phyloP scores from a whole-genome alignment of 225 moss, liverwort and hornwort species.

The Antitrichia curtipendula region DNA sequence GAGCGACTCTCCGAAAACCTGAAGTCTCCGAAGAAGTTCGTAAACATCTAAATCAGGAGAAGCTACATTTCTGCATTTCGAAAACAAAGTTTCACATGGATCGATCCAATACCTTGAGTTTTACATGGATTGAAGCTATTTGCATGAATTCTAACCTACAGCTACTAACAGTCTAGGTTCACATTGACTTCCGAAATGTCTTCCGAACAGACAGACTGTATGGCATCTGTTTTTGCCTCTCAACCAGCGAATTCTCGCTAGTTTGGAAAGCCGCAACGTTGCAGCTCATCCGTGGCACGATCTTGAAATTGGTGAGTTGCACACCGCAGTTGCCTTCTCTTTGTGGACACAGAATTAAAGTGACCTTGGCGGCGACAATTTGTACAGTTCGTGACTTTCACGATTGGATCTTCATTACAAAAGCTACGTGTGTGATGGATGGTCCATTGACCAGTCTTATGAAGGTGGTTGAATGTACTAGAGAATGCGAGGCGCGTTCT shows the following conservation, averaged over 20 bases:
- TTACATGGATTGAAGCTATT: too few species aligned
- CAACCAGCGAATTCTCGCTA: slow-evolving; percentile 32
- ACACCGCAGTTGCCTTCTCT: not conserved
- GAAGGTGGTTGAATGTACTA: not conserved
- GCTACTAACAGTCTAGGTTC: too few species aligned
- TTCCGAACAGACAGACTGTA: too few species aligned
- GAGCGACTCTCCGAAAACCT: not conserved
- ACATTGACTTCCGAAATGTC: too few species aligned
- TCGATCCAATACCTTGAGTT: too few species aligned
- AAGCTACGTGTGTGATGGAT: not conserved
- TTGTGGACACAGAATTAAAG: not conserved
- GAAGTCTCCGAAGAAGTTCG: too few species aligned
- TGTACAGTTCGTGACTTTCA: not conserved
- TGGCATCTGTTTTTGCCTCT: not conserved
- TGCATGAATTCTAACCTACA: not conserved
- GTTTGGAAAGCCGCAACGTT: slow-evolving; percentile 65
- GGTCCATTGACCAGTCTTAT: not conserved
- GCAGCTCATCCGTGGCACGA: slow-evolving; percentile 39
- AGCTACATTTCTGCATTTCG: not conserved
- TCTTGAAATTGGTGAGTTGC: slow-evolving; percentile 19
- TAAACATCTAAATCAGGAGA: not conserved
- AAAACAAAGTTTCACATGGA: not conserved
- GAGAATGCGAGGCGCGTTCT: too few species aligned
- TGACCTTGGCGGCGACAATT: not conserved
- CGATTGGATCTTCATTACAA: not conserved